phyloP scores from a whole-genome alignment of 2,329 filamentous ascomycete genomes.

The Chaetomium olivaceum region DNA sequence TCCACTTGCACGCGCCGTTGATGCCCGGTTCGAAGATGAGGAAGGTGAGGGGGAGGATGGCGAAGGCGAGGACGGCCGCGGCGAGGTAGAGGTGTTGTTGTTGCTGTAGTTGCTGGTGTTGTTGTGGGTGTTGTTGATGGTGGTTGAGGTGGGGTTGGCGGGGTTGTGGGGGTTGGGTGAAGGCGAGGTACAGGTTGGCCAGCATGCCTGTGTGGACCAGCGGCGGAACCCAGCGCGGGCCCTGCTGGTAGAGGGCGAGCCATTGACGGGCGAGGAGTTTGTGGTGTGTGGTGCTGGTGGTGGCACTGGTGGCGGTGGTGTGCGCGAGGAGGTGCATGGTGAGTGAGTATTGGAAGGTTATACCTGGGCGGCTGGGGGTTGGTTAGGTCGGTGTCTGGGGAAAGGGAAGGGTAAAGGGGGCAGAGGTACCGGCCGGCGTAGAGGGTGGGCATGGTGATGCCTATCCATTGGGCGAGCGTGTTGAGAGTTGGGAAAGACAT shows the following conservation, averaged over 20 bases:
- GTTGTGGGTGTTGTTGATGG: not conserved
- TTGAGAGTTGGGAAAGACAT: conserved; percentile 11
- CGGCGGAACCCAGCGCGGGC: conserved; percentile 27
- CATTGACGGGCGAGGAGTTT: conserved; percentile 27
- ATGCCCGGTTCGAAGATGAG: conserved; percentile 28
- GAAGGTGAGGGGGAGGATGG: conserved; percentile 27
- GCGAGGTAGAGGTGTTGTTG: conserved; percentile 1
- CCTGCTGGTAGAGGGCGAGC: conserved; percentile 27
- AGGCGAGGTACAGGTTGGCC: conserved; percentile 24
- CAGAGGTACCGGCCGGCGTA: conserved; percentile 24
- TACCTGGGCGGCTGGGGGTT: conserved; percentile 12
- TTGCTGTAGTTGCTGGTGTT: not conserved
- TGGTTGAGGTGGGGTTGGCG: not conserved
- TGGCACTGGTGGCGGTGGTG: conserved; percentile 4
- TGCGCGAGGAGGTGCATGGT: conserved; percentile 16
- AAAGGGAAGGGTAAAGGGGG: not conserved
- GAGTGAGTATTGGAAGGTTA: conserved; percentile 27
- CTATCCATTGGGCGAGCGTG: conserved; percentile 23
- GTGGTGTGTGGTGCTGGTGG: conserved; percentile 7
- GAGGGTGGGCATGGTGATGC: conserved; percentile 23
- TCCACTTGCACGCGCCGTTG: conserved; percentile 32
- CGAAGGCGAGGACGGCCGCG: conserved; percentile 6
- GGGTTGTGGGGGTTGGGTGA: no score
- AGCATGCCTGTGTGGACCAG: conserved; percentile 13
- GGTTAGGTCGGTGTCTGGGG: not conserved